These are phyloP conservation scores for Heterobasidion irregulare DNA, from an alignment of 1,284 basidiomycete species.

Conservation along the genomic window DNA sequence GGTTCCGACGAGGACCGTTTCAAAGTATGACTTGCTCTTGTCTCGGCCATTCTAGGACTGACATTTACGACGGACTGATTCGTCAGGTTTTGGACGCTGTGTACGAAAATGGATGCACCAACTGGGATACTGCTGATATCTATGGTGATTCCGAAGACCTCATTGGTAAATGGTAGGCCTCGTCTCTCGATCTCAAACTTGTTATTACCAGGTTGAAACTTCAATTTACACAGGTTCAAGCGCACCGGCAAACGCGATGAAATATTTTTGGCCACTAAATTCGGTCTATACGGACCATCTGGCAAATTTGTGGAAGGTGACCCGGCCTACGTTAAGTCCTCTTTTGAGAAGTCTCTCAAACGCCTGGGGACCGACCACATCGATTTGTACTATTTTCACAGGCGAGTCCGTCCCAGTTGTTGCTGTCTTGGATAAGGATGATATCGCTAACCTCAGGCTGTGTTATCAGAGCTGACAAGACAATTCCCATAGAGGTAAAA, in stretches of 20 bases:
- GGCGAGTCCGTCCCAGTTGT: background rate
- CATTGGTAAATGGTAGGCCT: conserved; percentile 6
- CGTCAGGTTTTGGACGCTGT: conserved; percentile 1
- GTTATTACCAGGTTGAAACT: background rate
- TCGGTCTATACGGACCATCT: conserved; percentile 23
- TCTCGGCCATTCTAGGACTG: background rate
- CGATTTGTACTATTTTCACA: conserved; percentile 26
- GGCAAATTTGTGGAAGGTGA: conserved; percentile 17
- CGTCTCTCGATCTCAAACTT: background rate
- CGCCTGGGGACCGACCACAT: conserved; percentile 34
- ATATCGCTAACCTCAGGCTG: background rate
- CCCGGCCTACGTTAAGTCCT: conserved; percentile 26
- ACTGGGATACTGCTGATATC: conserved; percentile 8
- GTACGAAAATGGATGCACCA: conserved; percentile 4
- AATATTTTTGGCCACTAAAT: conserved; percentile 45
- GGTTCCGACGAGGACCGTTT: conserved; percentile 29
- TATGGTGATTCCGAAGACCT: conserved; percentile 6
- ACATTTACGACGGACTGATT: background rate
- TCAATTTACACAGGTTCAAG: conserved; percentile 21
- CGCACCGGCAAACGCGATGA: conserved; percentile 29
- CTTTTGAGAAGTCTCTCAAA: conserved; percentile 26
- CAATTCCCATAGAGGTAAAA: conserved; percentile 3
- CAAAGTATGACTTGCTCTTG: conserved; percentile 17
- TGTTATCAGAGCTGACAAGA: too few species aligned
- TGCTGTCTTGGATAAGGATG: background rate